Base-by-base conservation (phyloP, 2,329 filamentous ascomycete genomes). In the Clonostachys solani region DNA sequence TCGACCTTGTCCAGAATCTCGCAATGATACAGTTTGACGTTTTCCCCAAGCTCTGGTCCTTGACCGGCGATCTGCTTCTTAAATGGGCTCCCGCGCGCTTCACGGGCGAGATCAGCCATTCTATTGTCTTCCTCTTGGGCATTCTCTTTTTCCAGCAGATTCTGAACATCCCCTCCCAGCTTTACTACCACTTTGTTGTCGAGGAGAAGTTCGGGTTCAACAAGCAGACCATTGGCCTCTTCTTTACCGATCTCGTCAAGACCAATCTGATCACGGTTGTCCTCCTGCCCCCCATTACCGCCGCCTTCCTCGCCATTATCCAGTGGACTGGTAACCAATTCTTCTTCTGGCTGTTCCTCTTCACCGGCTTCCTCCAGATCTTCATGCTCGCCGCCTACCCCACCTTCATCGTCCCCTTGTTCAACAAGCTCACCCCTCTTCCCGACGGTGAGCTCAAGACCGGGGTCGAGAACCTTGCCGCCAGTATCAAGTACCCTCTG, bases 191-290 rank as follows among this genome's bases (percentile, higher is more conserved):
- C 12, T 99, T 99, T 62, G 89, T 97, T 43, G 77, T 99, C 47
- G 94, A 99, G 69, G 92, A 96, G 71, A 88, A 90, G 64, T 99
- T 95, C 59, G 94, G 94, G 44, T 99, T 99, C 81, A 99, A 99
- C 72, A 99, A 99, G 75, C 91, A 96, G 77, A 97, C 94, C 0
- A 74, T 90, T 47, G 84, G 84, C 66, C 77, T 97, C 33, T 99
- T 92, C 77, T 64, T 96, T 46, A 88, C 82, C 58, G 94, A 99
- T 65, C 84, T 96, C 73, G 67, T 97, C 72, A 99, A 99, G 78
- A 84, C 86, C 33, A 91, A 96, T 66, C 77, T 89, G 56, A 80
- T 99, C 49, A 83, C 85, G 45, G 77, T 95, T 55, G 83, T 82
- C 43, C 79, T 99, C 49, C 87, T 89, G 50, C 84, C 90, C 45